phyloP scores from a whole-genome alignment of 1,139 yeast genomes.

The Pichia sp. region DNA sequence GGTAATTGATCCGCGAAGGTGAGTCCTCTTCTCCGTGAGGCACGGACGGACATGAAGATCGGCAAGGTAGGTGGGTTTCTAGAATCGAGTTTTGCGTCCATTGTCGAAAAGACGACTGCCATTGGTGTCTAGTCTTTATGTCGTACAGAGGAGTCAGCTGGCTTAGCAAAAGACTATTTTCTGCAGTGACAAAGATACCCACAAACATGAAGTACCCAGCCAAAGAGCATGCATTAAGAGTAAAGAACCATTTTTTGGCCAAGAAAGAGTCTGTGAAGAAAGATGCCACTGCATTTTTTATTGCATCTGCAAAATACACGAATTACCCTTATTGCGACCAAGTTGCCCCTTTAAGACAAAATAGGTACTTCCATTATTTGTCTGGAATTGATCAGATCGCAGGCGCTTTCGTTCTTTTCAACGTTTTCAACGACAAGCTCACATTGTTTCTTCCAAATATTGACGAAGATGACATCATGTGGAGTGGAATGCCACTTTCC shows the following conservation, averaged over 20 bases:
- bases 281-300: slow-evolving; percentile 35
- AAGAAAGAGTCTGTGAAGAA: slow-evolving; percentile 24
- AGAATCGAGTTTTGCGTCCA: too few relatives aligned
- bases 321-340: slow-evolving; percentile 79
- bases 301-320: slow-evolving; percentile 64
- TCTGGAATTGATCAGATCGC: slow-evolving; percentile 77
- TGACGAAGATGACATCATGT: slow-evolving; percentile 87
- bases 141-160: neutral
- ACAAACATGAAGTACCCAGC: slow-evolving; percentile 62
- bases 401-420: slow-evolving; percentile 66
- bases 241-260: slow-evolving; percentile 40
- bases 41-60: neutral
- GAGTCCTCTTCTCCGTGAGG: neutral
- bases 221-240: slow-evolving; percentile 58
- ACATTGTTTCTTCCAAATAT: slow-evolving; percentile 76
- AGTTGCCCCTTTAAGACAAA: slow-evolving; percentile 75
- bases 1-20: neutral
- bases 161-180: neutral
- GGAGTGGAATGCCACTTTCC: slow-evolving; percentile 86
- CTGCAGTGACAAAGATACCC: neutral
- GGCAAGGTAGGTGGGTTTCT: neutral
- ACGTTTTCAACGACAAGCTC: slow-evolving; percentile 49
- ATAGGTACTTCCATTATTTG: slow-evolving; percentile 82
- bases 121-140: neutral
- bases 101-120: too few relatives aligned